Base-by-base conservation (phyloP, 441 rosid species). In the Syzygium syzygioides region DNA sequence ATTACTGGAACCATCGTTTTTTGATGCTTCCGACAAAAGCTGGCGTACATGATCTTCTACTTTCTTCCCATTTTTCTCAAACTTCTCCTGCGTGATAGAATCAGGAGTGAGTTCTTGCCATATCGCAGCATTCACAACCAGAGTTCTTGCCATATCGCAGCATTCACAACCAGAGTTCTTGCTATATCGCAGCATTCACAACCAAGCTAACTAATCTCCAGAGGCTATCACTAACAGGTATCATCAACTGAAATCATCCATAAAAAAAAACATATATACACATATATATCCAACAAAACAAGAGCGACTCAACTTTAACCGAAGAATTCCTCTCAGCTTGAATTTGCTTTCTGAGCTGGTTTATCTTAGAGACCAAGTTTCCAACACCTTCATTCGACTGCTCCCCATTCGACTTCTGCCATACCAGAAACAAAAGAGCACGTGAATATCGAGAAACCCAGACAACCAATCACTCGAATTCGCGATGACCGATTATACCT, bases 261-360 rank as follows among this genome's bases (percentile, higher is more conserved):
- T 62, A 20, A 86, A 66, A 41, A 3, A 14, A 55, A 3, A 54
- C 54, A 41, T 71, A 50, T 34, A 86, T 3, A 18, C 23, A 80
- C 9, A 55, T 45, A 30, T 2, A 25, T 19, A 41, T 84, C 45
- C 50, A 28, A 56, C 87, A 20, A 50, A 19, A 60, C 79, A 64
- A 32, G 83, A 79, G 18, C 30, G 83, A 83, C 91, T 92, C 90
- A 95, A 95, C 97, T 89, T 92, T 89, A 37, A 95, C 60, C 3
- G 91, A 92, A 89, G 68, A 88, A 88, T 64, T 87, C 90, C 96
- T 92, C 88, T 95, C 95, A 50, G 92, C 93, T 85, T 95, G 97
- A 91, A 96, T 94, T 94, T 96, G 95, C 92, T 34, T 92, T 89
- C 91, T 94, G 86, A 96, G 93, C 91, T 92, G 95, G 91, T 92